Percentiles rank a stretch among this genome's conserved stretches.
phyloP scores from a whole-genome alignment of 352 stramenopile genomes.

The Aphanomyces invadans region DNA sequence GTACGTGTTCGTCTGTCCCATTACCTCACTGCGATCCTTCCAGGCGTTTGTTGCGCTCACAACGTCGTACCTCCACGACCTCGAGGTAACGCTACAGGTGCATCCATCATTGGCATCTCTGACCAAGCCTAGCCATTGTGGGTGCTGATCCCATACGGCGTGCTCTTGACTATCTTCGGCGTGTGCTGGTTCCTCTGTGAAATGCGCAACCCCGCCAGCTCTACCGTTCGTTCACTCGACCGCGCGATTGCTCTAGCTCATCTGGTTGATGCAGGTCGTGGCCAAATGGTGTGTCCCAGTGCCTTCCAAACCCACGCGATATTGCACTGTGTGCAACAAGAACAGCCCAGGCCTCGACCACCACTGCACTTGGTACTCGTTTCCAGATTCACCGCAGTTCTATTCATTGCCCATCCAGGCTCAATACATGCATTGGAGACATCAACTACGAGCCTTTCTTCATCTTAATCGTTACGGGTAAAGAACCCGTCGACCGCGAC shows the following conservation, averaged over 20 bases:
- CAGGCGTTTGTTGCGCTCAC: constrained; percentile 67
- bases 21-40: background rate
- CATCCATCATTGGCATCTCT: too few species aligned
- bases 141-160: constrained; percentile 56
- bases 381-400: background rate
- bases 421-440: constrained; percentile 81
- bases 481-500: background rate
- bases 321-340: constrained; percentile 81
- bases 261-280: background rate
- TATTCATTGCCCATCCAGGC: constrained; percentile 23
- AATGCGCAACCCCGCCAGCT: constrained; percentile 40
- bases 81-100: constrained; percentile 38
- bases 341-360: constrained; percentile 71
- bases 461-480: constrained; percentile 40
- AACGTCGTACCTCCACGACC: constrained; percentile 38
- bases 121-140: constrained; percentile 54
- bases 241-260: background rate
- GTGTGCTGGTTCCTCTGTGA: constrained; percentile 65
- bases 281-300: constrained; percentile 34
- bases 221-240: constrained; percentile 26
- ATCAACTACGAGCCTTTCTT: constrained; percentile 83
- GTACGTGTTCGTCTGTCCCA: constrained; percentile 30
- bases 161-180: constrained; percentile 48
- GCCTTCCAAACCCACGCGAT: constrained; percentile 55
- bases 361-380: constrained; percentile 59